These are phyloP conservation scores for Poronia punctata DNA, from an alignment of 495 filamentous ascomycete species.

Conservation along the genomic window DNA sequence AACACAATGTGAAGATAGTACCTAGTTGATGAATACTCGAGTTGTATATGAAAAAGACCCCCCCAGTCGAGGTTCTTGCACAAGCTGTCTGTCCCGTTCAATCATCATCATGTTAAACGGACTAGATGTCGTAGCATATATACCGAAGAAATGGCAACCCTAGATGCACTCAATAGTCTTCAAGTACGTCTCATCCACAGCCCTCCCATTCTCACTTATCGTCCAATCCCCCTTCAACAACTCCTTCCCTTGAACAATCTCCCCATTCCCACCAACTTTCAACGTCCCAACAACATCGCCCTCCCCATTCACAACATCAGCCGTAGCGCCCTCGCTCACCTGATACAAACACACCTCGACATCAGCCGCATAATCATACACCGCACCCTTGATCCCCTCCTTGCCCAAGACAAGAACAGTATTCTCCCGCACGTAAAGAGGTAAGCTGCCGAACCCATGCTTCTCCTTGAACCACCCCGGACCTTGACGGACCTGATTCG, in stretches of 20 bases:
- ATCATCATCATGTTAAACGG: too few relatives aligned
- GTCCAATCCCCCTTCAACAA: constrained; percentile 16
- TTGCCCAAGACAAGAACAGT: constrained; percentile 43
- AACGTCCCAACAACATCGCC: constrained; percentile 28
- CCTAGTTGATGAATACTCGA: too few relatives aligned
- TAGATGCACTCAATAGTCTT: constrained; percentile 12
- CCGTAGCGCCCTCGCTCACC: constrained; percentile 23
- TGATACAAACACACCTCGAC: constrained; percentile 38
- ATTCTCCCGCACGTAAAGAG: constrained; percentile 43
- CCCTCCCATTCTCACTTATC: constrained; percentile 11
- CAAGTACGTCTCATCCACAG: constrained; percentile 12
- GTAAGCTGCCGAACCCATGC: constrained; percentile 40
- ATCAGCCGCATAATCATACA: constrained; percentile 43
- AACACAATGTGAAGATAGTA: too few relatives aligned
- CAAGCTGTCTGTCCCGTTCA: too few relatives aligned
- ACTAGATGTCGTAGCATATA: too few relatives aligned
- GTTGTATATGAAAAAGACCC: too few relatives aligned
- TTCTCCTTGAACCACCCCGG: constrained; percentile 44
- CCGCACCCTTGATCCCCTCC: constrained; percentile 34
- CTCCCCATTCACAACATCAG: constrained; percentile 29
- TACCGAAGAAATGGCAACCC: too few relatives aligned
- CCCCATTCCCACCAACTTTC: constrained; percentile 10
- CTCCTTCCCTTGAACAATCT: constrained; percentile 9
- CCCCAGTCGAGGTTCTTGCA: too few relatives aligned
- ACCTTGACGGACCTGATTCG: constrained; percentile 33